Evolutionary conservation across 176 grass and related monocot genomes (phyloP).

Genomic region (Pharus latifolius): DNA sequence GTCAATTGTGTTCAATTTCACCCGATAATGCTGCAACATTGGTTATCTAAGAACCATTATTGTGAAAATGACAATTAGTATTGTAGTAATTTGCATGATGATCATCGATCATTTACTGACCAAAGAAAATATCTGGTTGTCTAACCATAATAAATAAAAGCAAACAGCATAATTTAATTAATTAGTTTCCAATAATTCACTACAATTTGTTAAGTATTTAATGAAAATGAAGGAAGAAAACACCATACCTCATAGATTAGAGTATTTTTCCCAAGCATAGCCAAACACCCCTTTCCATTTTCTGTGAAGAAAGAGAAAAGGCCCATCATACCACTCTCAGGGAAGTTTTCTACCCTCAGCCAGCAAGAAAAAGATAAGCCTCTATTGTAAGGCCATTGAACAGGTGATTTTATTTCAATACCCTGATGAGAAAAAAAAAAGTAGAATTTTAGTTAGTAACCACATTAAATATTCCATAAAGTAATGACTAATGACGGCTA

Average conservation of each 20-base stretch:
- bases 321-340: constrained; percentile 79
- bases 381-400: constrained; percentile 91
- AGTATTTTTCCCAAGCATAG: constrained; percentile 76
- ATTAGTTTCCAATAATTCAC: constrained; percentile 1
- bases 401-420: constrained; percentile 76
- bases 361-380: constrained; percentile 93
- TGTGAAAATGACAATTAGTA: not conserved
- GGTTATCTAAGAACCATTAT: not conserved
- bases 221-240: not conserved
- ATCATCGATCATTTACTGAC: not conserved
- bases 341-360: constrained; percentile 82
- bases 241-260: constrained; percentile 83
- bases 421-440: constrained; percentile 43
- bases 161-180: not conserved
- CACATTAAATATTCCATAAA: constrained; percentile 15
- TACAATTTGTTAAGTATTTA: not conserved
- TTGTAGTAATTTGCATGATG: not conserved
- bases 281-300: constrained; percentile 81
- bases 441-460: not conserved
- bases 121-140: not conserved
- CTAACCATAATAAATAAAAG: too few relatives aligned
- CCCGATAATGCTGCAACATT: not conserved
- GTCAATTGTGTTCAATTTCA: not conserved
- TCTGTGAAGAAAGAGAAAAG: constrained; percentile 96
- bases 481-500: not conserved